Conservation (phyloP, 2,329 filamentous ascomycete species). For the Biscogniauxia mediterranea region DNA sequence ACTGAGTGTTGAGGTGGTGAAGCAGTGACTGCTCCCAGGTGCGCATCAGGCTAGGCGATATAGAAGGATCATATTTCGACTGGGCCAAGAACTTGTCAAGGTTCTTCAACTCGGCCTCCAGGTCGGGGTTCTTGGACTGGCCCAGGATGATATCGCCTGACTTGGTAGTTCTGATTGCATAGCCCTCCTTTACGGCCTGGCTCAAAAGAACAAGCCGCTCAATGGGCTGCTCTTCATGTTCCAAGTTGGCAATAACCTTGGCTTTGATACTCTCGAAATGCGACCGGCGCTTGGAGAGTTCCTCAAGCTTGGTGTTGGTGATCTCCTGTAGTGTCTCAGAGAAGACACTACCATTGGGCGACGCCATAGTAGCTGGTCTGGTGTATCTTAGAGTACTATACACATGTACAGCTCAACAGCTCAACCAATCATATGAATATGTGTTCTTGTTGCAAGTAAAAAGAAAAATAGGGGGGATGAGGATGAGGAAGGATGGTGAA, state of each 20-base stretch:
- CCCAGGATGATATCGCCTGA: slow-evolving; percentile 22
- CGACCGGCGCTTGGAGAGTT: slow-evolving; percentile 40
- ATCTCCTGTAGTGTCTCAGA: slow-evolving; percentile 43
- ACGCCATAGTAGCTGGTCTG: slow-evolving; percentile 19
- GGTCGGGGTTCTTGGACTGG: slow-evolving; percentile 24
- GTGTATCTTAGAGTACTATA: background rate
- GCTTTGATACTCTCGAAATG: slow-evolving; percentile 37
- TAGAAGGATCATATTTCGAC: slow-evolving; percentile 40
- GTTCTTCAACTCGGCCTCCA: slow-evolving; percentile 38
- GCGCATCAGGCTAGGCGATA: slow-evolving; percentile 35
- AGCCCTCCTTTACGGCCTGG: slow-evolving; percentile 37
- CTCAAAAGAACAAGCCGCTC: slow-evolving; percentile 34
- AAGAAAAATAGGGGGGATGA: too few relatives aligned
- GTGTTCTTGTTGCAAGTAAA: background rate
- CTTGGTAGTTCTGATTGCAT: slow-evolving; percentile 33
- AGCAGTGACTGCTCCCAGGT: slow-evolving; percentile 37
- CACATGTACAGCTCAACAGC: background rate
- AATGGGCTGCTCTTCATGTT: slow-evolving; percentile 25
- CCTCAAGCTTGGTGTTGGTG: slow-evolving; percentile 43
- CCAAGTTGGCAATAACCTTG: slow-evolving; percentile 29
- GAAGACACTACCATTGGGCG: slow-evolving; percentile 35
- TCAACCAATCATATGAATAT: background rate
- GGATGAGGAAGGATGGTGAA: too few relatives aligned
- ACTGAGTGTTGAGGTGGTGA: slow-evolving; percentile 40
- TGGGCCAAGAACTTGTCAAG: slow-evolving; percentile 41